Base-by-base conservation (phyloP, 1,284 basidiomycete genomes). In the Ganoderma lucidum region DNA sequence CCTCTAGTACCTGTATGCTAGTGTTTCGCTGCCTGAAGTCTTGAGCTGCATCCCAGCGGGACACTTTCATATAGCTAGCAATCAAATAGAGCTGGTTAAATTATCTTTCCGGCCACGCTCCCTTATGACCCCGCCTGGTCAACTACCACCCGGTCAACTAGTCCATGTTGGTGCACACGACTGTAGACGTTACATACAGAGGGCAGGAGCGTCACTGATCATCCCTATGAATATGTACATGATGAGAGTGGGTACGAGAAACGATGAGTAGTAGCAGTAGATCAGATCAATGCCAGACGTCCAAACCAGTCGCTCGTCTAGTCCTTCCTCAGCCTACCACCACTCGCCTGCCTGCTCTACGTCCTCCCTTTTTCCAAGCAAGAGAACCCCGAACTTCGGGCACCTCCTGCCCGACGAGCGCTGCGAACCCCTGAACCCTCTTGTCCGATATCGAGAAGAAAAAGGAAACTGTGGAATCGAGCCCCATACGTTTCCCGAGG, bases 241-340 rank as follows among this genome's bases (percentile, higher is more conserved):
- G 30, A 56, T 56, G 53, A 56, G 30, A 56, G 32, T 14, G 30
- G 15, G 53, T 15, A 19, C 53, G 53, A 35, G 17, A 56, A 56
- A 56, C 17, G 53, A 56, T 19, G 14, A 32, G 17, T 56, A 56
- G 53, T 19, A 56, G 53, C 53, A 35, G 32, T 56, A 56, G 53
- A 56, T 56, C 53, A 56, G 53, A 56, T 56, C 53, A 35, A 35
- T 56, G 32, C 30, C 32, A 56, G 53, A 56, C 53, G 53, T 56
- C 53, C 53, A 56, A 56, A 35, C 53, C 53, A 56, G 53, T 56
- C 51, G 53, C 53, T 56, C 53, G 53, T 56, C 53, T 35, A 56
- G 53, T 56, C 53, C 53, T 56, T 56, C 23, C 28, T 32, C 30
- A 19, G 28, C 17, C 53, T 15, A 17, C 53, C 30, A 19, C 30